phyloP scores from a whole-genome alignment of 495 filamentous ascomycete genomes.

The Opeltia flavorubescens region DNA sequence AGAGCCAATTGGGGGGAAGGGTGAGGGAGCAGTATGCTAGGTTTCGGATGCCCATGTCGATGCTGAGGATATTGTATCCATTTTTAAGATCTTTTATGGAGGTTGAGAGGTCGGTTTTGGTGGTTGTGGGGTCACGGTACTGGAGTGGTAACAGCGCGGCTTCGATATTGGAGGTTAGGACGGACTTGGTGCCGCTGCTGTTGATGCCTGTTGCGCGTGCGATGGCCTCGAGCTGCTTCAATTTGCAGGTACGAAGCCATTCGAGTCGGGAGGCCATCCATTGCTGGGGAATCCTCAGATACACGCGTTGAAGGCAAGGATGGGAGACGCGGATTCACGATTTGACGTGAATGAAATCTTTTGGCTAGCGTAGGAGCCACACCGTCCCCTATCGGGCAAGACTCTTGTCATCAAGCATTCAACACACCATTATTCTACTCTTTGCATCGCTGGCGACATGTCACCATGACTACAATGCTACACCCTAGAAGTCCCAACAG shows the following conservation, averaged over 20 bases:
- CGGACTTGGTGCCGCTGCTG: slow-evolving; percentile 34
- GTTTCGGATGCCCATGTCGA: slow-evolving; percentile 89
- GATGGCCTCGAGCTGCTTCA: slow-evolving; percentile 31
- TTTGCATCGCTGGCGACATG: too few species aligned
- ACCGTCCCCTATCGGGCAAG: too few species aligned
- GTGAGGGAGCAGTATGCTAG: slow-evolving; percentile 59
- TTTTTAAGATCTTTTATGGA: too few species aligned
- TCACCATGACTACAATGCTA: too few species aligned
- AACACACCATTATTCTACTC: too few species aligned
- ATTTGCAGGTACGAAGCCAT: slow-evolving; percentile 30
- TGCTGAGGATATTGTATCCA: slow-evolving; percentile 47
- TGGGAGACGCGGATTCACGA: too few species aligned
- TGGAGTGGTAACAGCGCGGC: slow-evolving; percentile 3
- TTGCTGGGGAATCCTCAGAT: too few species aligned
- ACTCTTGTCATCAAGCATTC: too few species aligned
- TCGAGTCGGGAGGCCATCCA: slow-evolving; percentile 14
- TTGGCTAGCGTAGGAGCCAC: too few species aligned
- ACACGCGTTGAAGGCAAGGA: too few species aligned
- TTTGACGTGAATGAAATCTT: too few species aligned
- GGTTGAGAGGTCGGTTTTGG: neutral
- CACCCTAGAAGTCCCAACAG: too few species aligned
- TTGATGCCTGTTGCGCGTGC: slow-evolving; percentile 39
- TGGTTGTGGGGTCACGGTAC: slow-evolving; percentile 5
- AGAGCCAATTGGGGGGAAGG: slow-evolving; percentile 14
- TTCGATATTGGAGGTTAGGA: slow-evolving; percentile 18